Evolutionary conservation across 2,329 filamentous ascomycete genomes (phyloP).

Genomic region (Aspergillus tamarii): DNA sequence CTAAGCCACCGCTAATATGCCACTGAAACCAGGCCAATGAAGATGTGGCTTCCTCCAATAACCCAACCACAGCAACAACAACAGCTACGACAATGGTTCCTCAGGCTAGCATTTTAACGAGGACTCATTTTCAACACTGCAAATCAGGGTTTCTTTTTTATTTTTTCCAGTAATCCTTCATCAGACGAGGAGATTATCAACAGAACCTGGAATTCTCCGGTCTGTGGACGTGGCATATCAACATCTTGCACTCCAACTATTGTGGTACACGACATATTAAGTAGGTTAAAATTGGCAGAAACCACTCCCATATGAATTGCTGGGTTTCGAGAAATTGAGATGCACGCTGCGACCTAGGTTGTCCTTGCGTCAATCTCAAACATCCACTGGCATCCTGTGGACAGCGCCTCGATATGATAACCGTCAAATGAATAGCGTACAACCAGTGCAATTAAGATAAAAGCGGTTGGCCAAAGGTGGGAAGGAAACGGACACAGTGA

Average conservation of each 20-base stretch:
- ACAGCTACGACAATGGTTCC: too few relatives aligned
- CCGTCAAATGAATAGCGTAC: neutral
- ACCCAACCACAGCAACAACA: neutral
- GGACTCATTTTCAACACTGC: neutral
- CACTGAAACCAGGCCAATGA: slow-evolving; percentile 2
- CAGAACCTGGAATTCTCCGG: neutral
- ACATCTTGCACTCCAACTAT: neutral
- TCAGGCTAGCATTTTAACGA: neutral
- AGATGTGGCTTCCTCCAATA: neutral
- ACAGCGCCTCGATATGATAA: neutral
- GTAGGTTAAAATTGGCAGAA: too few relatives aligned
- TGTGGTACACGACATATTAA: neutral
- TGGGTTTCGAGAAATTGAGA: too few relatives aligned
- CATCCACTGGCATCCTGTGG: neutral
- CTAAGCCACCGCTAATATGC: neutral
- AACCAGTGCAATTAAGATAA: neutral
- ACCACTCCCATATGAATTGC: too few relatives aligned
- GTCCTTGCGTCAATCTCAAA: neutral
- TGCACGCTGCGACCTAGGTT: too few relatives aligned
- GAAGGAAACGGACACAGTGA: neutral
- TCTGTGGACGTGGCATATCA: neutral
- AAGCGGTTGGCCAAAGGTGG: neutral
- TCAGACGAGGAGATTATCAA: neutral
- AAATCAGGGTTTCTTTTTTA: neutral
- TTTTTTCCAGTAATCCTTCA: neutral